Evolutionary conservation across 768 basidiomycete species (phyloP).

Genomic region (Auricularia heimuer): DNA sequence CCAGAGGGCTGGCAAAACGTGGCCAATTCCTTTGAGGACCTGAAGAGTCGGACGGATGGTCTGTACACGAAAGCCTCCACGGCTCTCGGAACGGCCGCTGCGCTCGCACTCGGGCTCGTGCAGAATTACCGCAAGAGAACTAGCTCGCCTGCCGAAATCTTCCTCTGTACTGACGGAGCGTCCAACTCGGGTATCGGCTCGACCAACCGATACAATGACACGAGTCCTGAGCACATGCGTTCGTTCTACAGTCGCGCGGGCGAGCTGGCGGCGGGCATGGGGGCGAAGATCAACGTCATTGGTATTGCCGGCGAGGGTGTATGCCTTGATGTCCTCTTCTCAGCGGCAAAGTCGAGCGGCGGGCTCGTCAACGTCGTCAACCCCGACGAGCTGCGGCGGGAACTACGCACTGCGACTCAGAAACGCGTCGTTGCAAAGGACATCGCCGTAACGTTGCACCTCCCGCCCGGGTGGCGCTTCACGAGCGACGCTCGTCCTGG

Average conservation of each 20-base stretch:
- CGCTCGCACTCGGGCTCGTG: slow-evolving; percentile 1
- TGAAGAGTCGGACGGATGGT: not conserved
- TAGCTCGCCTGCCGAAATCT: not conserved
- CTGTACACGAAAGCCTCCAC: not conserved
- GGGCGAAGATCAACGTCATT: slow-evolving; percentile 4
- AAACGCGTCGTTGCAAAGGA: slow-evolving; percentile 2
- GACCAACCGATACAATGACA: not conserved
- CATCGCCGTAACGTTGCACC: not conserved
- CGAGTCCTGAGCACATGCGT: not conserved
- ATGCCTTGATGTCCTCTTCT: not conserved
- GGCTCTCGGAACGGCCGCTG: slow-evolving; percentile 1
- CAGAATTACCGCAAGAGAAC: not conserved
- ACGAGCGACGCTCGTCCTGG: slow-evolving; percentile 1
- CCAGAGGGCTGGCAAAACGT: not conserved
- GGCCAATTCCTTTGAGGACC: not conserved
- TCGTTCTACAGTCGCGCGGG: not conserved
- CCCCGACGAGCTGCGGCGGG: slow-evolving; percentile 2
- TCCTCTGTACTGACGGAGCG: not conserved
- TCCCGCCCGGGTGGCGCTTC: slow-evolving; percentile 15
- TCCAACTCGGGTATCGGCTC: slow-evolving; percentile 1
- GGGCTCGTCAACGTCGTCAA: slow-evolving; percentile 3
- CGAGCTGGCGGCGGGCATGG: not conserved
- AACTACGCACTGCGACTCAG: slow-evolving; percentile 3
- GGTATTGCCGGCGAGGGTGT: slow-evolving; percentile 5
- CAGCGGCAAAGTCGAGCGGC: not conserved